phyloP scores from a whole-genome alignment of 2,329 filamentous ascomycete species.

The Zasmidium citrigriseum region DNA sequence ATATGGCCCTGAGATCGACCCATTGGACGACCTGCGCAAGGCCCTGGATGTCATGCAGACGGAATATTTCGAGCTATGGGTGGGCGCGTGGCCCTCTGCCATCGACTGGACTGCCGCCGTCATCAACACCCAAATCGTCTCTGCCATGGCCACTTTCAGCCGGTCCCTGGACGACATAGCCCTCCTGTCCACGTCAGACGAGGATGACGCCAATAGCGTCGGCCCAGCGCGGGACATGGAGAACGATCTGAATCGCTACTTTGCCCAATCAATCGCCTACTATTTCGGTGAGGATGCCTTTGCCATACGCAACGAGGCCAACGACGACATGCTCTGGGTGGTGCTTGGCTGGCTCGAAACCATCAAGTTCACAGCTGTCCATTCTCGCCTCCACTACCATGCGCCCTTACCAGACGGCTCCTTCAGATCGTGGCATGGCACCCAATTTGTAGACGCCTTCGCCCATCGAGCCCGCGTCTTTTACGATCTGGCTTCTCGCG shows the following conservation, averaged over 20 bases:
- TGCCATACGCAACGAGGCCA: constrained; percentile 74
- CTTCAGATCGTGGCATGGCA: constrained; percentile 66
- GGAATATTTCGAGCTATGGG: constrained; percentile 73
- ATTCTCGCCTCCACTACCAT: constrained; percentile 64
- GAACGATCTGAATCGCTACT: constrained; percentile 81
- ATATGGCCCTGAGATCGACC: constrained; percentile 2
- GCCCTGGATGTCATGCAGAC: constrained; percentile 75
- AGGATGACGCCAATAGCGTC: background rate
- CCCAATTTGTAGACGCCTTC: constrained; percentile 74
- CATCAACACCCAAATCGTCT: constrained; percentile 75
- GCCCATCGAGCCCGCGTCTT: constrained; percentile 81
- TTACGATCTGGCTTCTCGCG: constrained; percentile 74
- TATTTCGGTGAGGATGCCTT: constrained; percentile 87
- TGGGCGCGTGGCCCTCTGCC: constrained; percentile 78
- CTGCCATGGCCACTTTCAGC: constrained; percentile 58
- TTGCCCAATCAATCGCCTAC: constrained; percentile 72
- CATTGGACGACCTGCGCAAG: constrained; percentile 35
- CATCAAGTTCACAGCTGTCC: constrained; percentile 72
- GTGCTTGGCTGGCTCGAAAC: constrained; percentile 87
- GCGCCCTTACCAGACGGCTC: background rate
- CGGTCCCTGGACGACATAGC: background rate
- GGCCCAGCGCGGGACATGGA: constrained; percentile 54
- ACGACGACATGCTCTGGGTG: constrained; percentile 95
- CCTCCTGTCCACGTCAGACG: constrained; percentile 1
- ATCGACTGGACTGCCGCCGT: constrained; percentile 96